Base-by-base conservation (phyloP, 352 stramenopile genomes). In the Phytophthora tubulina region DNA sequence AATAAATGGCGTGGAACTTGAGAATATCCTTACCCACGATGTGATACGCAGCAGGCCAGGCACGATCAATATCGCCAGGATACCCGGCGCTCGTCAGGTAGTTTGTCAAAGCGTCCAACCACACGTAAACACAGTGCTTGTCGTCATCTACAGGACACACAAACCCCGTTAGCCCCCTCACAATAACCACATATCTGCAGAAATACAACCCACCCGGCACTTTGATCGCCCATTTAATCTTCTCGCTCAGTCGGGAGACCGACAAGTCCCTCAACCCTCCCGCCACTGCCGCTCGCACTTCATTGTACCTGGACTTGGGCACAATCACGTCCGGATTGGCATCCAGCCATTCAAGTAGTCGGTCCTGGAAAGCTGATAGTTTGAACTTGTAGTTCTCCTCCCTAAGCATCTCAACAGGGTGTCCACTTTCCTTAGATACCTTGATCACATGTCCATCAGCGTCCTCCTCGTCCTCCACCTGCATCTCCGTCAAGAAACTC, bases 341-440 rank as follows among this genome's bases (percentile, higher is more conserved):
- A 59, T 95, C 89, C 54, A 97, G 80, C 88, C 91, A 98, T 48
- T 95, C 74, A 27, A 99, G 78, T 49, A 99, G 78, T 71, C 79
- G 78, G 27, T 98, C 84, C 75, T 99, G 81, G 77, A 98, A 99
- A 8, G 88, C 88, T 30, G 91, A 98, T 21, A 99, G 85, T 63
- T 89, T 85, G 73, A 99, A 99, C 79, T 99, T 99, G 89, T 99
- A 99, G 63, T 98, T 99, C 57, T 98, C 86, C 81, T 99, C 98
- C 63, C 98, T 90, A 27, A 99, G 76, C 88, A 97, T 99, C 71
- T 97, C 88, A 2, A 99, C 98, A 32, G 60, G 59, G 62, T 98
- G 90, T 88, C 96, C 68, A 87, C 96, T 91, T 80, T 99, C 77
- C 82, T 97, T 80, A 74, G 93, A 87, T 73, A 97, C 78, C 84